Base-by-base conservation (phyloP, 2,329 filamentous ascomycete species). In the Penicillium sp. region DNA sequence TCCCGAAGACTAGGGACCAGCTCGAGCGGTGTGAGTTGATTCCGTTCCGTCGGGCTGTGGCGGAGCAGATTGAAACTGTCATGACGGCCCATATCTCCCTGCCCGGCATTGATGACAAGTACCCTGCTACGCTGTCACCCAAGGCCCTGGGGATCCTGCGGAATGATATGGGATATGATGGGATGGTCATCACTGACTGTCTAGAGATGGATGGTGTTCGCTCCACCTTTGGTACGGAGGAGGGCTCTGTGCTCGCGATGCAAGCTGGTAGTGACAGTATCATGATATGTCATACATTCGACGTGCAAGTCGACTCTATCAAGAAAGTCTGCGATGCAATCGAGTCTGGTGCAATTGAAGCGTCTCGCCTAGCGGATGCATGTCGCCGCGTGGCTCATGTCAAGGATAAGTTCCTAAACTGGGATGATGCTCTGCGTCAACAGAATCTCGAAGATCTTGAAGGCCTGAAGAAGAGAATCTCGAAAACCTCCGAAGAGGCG, bases 71-170 rank as follows among this genome's bases (percentile, higher is more conserved):
- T 20, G 78, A 81, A 60, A 69, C 75, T 10, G 71, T 81, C 8
- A 80, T 81, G 78, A 79, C 76, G 4, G 77, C 79, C 10, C 78
- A 81, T 63, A 79, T 80, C 65, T 72, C 75, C 12, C 59, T 80
- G 51, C 74, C 77, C 14, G 68, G 62, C 11, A 68, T 79, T 45
- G 72, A 71, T 42, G 67, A 70, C 34, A 68, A 66, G n/a, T 64
- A 78, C 1, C 79, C 78, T 4, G 76, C 76, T 10, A 80, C 76
- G 4, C 63, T 80, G 20, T 79, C 74, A 22, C 66, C 72, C 0
- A 68, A 73, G 39, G 73, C 68, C 1, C 69, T 80, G 55, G 70
- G 71, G 0, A 75, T 80, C 41, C 59, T 80, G 15, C 76, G 78
- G 5, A 66, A 74, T 8, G 76, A 79, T 39, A 78, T 80, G 73